A percentile compares a stretch with the other conserved stretches of the same genome.
Conservation (phyloP, 768 basidiomycete species). For the Dendrothele bispora region DNA sequence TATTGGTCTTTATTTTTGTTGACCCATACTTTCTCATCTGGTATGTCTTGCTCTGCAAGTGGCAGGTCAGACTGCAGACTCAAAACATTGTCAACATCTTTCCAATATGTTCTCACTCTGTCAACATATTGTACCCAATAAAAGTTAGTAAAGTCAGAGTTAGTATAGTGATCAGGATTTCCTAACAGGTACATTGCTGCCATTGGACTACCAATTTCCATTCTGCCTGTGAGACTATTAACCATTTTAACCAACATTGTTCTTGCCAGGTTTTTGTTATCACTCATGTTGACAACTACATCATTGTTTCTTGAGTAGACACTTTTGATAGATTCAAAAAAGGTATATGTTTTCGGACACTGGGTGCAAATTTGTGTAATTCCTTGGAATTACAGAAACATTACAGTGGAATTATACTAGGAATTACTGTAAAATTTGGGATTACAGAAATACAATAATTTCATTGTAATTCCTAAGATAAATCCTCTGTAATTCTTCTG, state of each 20-base stretch:
- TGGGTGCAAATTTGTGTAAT: too few species aligned
- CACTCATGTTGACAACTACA: conserved; percentile 3
- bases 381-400: too few species aligned
- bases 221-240: conserved; percentile 14
- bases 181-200: conserved; percentile 4
- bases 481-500: too few species aligned
- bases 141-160: conserved; percentile 12
- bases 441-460: too few species aligned
- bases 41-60: neutral
- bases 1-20: neutral
- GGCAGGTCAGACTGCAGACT: neutral
- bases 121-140: conserved; percentile 15
- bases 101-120: neutral
- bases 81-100: neutral
- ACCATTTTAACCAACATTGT: conserved; percentile 20
- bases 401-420: conserved; percentile 7
- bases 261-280: conserved; percentile 4
- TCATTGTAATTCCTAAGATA: too few species aligned
- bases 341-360: conserved; percentile 18
- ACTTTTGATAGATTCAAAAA: neutral
- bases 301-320: neutral
- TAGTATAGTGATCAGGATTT: conserved; percentile 20
- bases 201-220: conserved; percentile 19
- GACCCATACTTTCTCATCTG: neutral
- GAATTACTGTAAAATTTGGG: too few species aligned